phyloP scores from a whole-genome alignment of 2,329 filamentous ascomycete species.

The Pyricularia grisea region DNA sequence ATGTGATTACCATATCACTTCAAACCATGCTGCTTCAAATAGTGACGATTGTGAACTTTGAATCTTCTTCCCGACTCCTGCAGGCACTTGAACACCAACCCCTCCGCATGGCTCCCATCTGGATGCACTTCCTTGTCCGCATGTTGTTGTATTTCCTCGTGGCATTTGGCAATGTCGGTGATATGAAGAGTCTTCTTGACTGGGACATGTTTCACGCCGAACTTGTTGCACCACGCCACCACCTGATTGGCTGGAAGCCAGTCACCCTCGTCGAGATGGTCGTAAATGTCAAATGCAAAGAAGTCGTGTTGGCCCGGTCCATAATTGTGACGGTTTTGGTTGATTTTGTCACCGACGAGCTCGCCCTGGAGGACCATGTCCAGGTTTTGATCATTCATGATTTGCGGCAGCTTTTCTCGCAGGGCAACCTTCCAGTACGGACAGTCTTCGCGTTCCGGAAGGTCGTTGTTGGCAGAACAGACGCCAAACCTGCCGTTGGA shows the following conservation, averaged over 20 bases:
- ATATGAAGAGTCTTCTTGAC: slow-evolving; percentile 6
- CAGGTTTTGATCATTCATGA: slow-evolving; percentile 11
- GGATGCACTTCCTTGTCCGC: not conserved
- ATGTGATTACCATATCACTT: not conserved
- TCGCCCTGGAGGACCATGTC: slow-evolving; percentile 22
- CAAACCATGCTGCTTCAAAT: not conserved
- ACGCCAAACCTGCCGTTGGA: slow-evolving; percentile 20
- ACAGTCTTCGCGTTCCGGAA: slow-evolving; percentile 10
- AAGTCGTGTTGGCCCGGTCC: slow-evolving; percentile 11
- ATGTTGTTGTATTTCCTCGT: not conserved
- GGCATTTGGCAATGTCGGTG: slow-evolving; percentile 7
- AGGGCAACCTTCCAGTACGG: slow-evolving; percentile 17
- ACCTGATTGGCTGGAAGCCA: not conserved
- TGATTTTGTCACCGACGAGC: slow-evolving; percentile 18
- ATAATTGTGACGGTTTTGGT: slow-evolving; percentile 19
- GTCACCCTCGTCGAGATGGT: not conserved
- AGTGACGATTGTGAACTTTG: slow-evolving; percentile 5
- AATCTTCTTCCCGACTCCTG: not conserved
- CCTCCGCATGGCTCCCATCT: not conserved
- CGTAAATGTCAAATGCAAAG: slow-evolving; percentile 13
- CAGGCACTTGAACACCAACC: slow-evolving; percentile 5
- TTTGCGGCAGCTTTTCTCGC: slow-evolving; percentile 11
- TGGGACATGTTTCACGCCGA: slow-evolving; percentile 12
- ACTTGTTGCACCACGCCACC: not conserved
- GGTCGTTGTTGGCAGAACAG: slow-evolving; percentile 18